phyloP scores from a whole-genome alignment of 768 basidiomycete genomes.

The Heimioporus sp. region DNA sequence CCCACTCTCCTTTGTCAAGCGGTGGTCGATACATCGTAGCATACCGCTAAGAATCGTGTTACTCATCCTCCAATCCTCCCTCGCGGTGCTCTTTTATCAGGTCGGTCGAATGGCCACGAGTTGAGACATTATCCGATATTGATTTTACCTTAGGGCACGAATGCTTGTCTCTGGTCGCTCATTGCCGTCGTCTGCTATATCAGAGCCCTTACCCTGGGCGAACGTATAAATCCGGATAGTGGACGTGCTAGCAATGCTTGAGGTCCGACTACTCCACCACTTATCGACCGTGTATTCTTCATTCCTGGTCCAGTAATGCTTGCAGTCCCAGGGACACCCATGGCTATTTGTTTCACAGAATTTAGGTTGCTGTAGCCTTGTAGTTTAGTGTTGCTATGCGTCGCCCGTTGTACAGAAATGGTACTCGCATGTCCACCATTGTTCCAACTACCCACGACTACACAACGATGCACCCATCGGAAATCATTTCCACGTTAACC shows the following conservation, averaged over 20 bases:
- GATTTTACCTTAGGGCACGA: constrained; percentile 63
- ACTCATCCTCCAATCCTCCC: constrained; percentile 59
- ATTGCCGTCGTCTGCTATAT: constrained; percentile 68
- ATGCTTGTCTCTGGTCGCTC: constrained; percentile 77
- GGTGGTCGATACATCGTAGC: constrained; percentile 61
- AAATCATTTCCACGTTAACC: constrained; percentile 56
- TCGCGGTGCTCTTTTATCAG: constrained; percentile 75
- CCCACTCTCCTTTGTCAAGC: constrained; percentile 59
- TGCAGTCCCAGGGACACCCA: too few species aligned
- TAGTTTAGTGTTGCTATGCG: constrained; percentile 1
- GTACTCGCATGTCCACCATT: constrained; percentile 11
- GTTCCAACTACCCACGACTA: too few species aligned
- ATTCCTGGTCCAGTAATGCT: not conserved
- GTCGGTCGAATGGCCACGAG: constrained; percentile 36
- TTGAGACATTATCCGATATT: not conserved
- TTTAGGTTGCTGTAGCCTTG: not conserved
- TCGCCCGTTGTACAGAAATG: not conserved
- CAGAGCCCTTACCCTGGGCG: constrained; percentile 64
- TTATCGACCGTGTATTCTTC: not conserved
- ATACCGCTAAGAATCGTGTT: constrained; percentile 59
- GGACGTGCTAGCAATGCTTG: constrained; percentile 58
- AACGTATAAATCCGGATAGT: constrained; percentile 64
- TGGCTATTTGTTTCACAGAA: too few species aligned
- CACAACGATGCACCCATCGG: constrained; percentile 28
- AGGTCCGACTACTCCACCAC: constrained; percentile 12